These are phyloP conservation scores for Pseudogymnoascus sp. DNA, from an alignment of 2,329 filamentous ascomycete species.

Conservation along the genomic window DNA sequence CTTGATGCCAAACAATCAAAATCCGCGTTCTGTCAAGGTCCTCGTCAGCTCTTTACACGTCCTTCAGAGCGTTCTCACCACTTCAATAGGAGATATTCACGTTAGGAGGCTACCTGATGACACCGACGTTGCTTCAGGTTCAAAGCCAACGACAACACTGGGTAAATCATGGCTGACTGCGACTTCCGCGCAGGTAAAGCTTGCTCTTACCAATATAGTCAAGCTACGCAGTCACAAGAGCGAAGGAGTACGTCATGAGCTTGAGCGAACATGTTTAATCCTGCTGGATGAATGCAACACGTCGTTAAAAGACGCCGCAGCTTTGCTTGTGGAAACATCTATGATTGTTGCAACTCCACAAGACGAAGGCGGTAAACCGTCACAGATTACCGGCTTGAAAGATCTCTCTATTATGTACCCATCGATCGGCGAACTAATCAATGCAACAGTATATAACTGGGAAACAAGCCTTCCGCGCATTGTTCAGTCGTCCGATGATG, in stretches of 20 bases:
- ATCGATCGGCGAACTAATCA: conserved; percentile 56
- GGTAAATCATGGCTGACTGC: conserved; percentile 65
- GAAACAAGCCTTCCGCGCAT: conserved; percentile 69
- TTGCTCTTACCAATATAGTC: conserved; percentile 71
- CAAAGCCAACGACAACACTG: conserved; percentile 26
- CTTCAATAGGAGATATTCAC: conserved; percentile 51
- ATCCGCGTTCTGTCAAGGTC: conserved; percentile 53
- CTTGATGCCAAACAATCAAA: conserved; percentile 60
- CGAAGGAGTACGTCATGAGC: conserved; percentile 57
- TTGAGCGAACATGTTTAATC: conserved; percentile 65
- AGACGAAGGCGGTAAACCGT: conserved; percentile 32
- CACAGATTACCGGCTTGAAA: conserved; percentile 43
- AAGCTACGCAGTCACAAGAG: conserved; percentile 67
- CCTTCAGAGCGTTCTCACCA: conserved; percentile 47
- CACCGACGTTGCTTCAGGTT: conserved; percentile 16
- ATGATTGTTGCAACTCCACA: conserved; percentile 57
- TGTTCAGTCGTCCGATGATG: conserved; percentile 79
- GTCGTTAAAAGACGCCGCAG: conserved; percentile 61
- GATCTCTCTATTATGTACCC: conserved; percentile 57
- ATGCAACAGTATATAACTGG: conserved; percentile 72
- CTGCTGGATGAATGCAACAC: conserved; percentile 72
- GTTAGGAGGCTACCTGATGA: conserved; percentile 38
- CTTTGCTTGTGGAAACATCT: conserved; percentile 73
- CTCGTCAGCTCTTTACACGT: conserved; percentile 55
- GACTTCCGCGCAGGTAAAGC: conserved; percentile 72